Conservation (phyloP, 2,329 filamentous ascomycete species). For the Arthrobotrys entomopaga region DNA sequence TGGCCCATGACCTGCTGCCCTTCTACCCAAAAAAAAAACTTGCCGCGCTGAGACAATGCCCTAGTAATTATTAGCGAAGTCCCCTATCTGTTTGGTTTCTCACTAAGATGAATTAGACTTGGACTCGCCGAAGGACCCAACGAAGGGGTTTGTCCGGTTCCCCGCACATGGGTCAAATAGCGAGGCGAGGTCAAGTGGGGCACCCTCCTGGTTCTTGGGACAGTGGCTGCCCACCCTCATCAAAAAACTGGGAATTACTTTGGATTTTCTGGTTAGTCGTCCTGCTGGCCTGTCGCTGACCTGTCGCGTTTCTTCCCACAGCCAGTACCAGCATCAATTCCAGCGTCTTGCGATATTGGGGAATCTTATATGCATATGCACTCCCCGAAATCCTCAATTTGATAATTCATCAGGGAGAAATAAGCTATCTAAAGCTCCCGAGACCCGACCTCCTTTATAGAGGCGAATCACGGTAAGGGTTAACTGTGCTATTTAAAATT, state of each 20-base stretch:
- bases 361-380: constrained; percentile 46
- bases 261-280: constrained; percentile 13
- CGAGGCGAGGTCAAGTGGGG: constrained; percentile 47
- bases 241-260: constrained; percentile 40
- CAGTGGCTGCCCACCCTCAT: constrained; percentile 47
- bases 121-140: constrained; percentile 48
- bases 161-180: constrained; percentile 44
- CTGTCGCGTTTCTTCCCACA: constrained; percentile 19
- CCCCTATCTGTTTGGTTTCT: constrained; percentile 5
- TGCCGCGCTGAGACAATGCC: constrained; percentile 44
- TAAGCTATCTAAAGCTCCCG: constrained; percentile 22
- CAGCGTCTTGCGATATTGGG: constrained; percentile 22
- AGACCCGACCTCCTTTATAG: constrained; percentile 24
- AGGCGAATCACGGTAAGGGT: constrained; percentile 12
- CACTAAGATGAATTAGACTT: constrained; percentile 18
- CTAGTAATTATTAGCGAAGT: constrained; percentile 35
- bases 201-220: constrained; percentile 47
- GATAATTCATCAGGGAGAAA: constrained; percentile 17
- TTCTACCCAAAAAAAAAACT: constrained; percentile 10
- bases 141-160: constrained; percentile 55
- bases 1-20: neutral
- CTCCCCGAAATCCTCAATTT: constrained; percentile 7
- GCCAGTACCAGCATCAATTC: constrained; percentile 11
- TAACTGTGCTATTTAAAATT: constrained; percentile 15
- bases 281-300: neutral